phyloP scores from a whole-genome alignment of 2,329 filamentous ascomycete genomes.

The Apiospora koreana region DNA sequence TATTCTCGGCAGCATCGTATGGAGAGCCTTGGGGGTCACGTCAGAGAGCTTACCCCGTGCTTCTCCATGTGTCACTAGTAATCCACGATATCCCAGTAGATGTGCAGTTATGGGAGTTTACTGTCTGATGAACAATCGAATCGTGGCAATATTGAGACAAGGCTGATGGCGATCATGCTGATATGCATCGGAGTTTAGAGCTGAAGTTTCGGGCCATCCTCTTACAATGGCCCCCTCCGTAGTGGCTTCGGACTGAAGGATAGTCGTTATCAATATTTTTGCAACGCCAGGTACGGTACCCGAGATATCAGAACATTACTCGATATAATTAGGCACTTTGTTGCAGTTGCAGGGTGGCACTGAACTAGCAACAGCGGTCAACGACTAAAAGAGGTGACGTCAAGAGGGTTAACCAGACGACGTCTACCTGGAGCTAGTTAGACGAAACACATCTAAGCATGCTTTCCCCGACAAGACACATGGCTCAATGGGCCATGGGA shows the following conservation, averaged over 20 bases:
- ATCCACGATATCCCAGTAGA: constrained; percentile 28
- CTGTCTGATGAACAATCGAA: neutral
- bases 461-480: neutral
- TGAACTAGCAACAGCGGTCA: neutral
- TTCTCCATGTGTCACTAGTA: constrained; percentile 17
- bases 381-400: neutral
- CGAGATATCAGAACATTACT: too few relatives aligned
- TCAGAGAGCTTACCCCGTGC: neutral
- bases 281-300: neutral
- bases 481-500: neutral
- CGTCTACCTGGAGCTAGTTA: too few relatives aligned
- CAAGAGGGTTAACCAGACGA: too few relatives aligned
- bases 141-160: neutral
- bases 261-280: neutral
- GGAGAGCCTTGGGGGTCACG: neutral
- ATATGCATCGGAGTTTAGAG: neutral
- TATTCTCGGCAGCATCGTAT: neutral
- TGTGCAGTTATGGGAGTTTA: neutral
- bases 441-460: neutral
- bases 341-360: neutral
- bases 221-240: neutral
- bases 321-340: neutral
- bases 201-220: neutral
- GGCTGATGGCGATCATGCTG: neutral
- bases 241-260: neutral